Evolutionary conservation across 805 yeast genomes (phyloP).

Genomic region (Wickerhamiella azymoides): DNA sequence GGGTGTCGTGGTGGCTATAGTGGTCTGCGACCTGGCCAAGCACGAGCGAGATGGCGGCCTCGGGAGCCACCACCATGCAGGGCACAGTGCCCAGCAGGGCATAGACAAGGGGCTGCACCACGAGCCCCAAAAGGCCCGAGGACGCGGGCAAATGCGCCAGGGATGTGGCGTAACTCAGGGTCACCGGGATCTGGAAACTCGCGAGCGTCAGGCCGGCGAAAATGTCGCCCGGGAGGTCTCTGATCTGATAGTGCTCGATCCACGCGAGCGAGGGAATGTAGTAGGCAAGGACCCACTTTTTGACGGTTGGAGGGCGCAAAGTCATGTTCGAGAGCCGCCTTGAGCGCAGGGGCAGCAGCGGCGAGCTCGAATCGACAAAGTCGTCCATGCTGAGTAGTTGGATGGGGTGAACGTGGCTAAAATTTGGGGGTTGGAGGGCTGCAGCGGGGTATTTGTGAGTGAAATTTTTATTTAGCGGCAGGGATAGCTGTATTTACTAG

Average conservation of each 20-base stretch:
- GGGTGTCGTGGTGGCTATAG: constrained; percentile 29
- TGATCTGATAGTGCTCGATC: constrained; percentile 32
- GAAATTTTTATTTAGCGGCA: too few relatives aligned
- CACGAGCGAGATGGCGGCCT: constrained; percentile 72
- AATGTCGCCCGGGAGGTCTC: constrained; percentile 42
- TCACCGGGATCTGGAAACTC: constrained; percentile 80
- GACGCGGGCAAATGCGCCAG: constrained; percentile 73
- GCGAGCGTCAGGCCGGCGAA: constrained; percentile 80
- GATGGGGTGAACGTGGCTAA: too few relatives aligned
- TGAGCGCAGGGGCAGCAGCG: neutral
- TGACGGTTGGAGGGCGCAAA: neutral
- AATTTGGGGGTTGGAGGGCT: too few relatives aligned
- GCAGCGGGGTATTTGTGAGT: too few relatives aligned
- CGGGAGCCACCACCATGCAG: constrained; percentile 82
- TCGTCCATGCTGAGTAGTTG: neutral
- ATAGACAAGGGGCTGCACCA: constrained; percentile 67
- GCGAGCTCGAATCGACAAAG: neutral
- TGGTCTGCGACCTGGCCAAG: constrained; percentile 66
- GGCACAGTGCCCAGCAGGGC: constrained; percentile 76
- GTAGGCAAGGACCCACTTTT: constrained; percentile 29
- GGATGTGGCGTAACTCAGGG: constrained; percentile 70
- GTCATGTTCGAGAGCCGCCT: neutral
- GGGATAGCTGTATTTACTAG: too few relatives aligned
- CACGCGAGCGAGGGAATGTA: constrained; percentile 45
- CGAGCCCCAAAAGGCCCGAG: constrained; percentile 63